phyloP scores from a whole-genome alignment of 305 asterid species.

The Fraxinus greggii region DNA sequence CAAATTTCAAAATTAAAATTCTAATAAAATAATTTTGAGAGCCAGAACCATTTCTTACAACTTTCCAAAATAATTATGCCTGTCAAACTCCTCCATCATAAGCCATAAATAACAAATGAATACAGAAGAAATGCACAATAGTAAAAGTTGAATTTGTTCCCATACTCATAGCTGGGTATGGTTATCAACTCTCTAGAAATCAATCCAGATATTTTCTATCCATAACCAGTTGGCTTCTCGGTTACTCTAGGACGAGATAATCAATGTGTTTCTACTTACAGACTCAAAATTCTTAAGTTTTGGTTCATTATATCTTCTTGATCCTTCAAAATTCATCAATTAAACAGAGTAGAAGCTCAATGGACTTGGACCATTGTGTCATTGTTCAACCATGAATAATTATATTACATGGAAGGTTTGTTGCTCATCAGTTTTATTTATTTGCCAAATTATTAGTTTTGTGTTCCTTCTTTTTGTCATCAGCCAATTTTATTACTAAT shows the following conservation, averaged over 20 bases:
- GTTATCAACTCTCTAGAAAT: background rate
- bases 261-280: background rate
- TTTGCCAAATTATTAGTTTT: background rate
- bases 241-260: background rate
- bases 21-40: background rate
- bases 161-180: background rate
- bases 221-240: background rate
- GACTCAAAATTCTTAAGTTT: background rate
- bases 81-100: background rate
- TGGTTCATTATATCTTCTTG: background rate
- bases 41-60: background rate
- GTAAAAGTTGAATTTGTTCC: background rate
- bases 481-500: background rate
- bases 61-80: background rate
- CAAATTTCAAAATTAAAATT: background rate
- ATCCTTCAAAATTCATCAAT: background rate
- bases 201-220: background rate
- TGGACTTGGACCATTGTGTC: background rate
- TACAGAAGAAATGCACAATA: background rate
- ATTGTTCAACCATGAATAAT: background rate
- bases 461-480: background rate
- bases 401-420: background rate
- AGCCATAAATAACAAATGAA: background rate
- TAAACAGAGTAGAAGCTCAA: background rate
- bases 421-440: background rate